Evolutionary conservation across 495 filamentous ascomycete species (phyloP), one percentile per base, ranked within the genome.

Genomic region (Daldinia grandis): DNA sequence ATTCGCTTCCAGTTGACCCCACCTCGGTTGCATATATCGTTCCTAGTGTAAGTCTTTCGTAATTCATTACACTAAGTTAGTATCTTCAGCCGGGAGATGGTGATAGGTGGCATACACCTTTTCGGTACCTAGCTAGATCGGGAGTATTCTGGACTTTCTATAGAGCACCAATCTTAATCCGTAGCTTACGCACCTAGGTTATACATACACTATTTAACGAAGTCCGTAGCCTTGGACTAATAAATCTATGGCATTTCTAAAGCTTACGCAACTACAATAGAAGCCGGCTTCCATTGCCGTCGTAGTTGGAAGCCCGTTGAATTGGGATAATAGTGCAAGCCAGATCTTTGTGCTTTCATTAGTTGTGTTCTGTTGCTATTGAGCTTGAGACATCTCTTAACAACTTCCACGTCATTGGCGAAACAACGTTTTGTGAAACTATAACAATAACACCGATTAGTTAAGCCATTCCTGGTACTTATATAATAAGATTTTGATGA

Each of bases 51-150:
- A 24, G 27, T 12, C 4, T 27, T 24, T 10, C 14, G 40, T 37
- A 17, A 40, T 44, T 53, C 5, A 14, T 30, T 15, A 53, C 27
- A 53, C 49, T 9, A 47, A 10, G 33, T 47, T 21, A 56, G 67
- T 64, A 64, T 44, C 44, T 49, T 40, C 50, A 61, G 12, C 21
- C 68, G 68, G 68, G 62, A 65, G 53, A 64, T 69, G 60, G 17
- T 28, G 30, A 58, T 55, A 30, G 25, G 9, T 62, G 19, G 19
- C 19, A 35, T 38, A 38, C 15, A 19, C 42, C 3, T 14, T 35
- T 35, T 35, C 33, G 33, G 33, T 35, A 35, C 3, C 33, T 35
- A 35, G 3, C 12, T 35, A 33, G 31, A 4, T 35, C 9, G 14
- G 33, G 33, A 5, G 14, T 35, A 35, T 35, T 35, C 3, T 14